These are phyloP conservation scores for Davidsoniella eucalypti DNA, from an alignment of 2,329 filamentous ascomycete genomes.

Conservation along the genomic window DNA sequence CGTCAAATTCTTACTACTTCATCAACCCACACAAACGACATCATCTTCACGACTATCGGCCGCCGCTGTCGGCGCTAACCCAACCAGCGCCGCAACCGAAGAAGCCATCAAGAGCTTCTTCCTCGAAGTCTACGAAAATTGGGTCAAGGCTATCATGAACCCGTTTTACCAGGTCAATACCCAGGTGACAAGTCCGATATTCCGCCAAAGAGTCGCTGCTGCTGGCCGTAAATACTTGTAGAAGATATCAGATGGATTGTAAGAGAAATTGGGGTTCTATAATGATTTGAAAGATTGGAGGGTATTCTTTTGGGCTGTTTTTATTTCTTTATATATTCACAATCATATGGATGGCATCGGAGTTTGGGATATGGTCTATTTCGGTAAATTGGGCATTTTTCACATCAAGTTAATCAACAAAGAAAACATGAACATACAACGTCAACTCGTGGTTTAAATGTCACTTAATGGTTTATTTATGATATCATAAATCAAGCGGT, in stretches of 20 bases:
- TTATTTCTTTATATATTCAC: background rate
- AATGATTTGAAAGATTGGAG: background rate
- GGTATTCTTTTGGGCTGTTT: background rate
- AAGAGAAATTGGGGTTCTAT: background rate
- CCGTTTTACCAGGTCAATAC: conserved; percentile 83
- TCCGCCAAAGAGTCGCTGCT: conserved; percentile 63
- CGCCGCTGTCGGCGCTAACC: conserved; percentile 67
- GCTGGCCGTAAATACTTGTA: conserved; percentile 87
- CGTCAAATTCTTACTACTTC: conserved; percentile 84
- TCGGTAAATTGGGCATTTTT: no score
- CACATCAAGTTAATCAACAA: no score
- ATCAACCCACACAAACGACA: conserved; percentile 44
- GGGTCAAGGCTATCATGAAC: conserved; percentile 94
- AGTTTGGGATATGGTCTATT: no score
- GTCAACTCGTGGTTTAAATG: no score
- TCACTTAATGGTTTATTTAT: no score
- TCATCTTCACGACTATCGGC: conserved; percentile 33
- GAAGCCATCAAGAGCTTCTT: conserved; percentile 94
- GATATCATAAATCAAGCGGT: no score
- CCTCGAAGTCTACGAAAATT: conserved; percentile 86
- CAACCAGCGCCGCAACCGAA: conserved; percentile 76
- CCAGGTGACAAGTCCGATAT: conserved; percentile 74
- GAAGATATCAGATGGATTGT: conserved; percentile 14
- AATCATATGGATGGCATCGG: background rate
- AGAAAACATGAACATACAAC: no score